Conservation (phyloP, 2,329 filamentous ascomycete genomes). For the Metarhizium brunneum region DNA sequence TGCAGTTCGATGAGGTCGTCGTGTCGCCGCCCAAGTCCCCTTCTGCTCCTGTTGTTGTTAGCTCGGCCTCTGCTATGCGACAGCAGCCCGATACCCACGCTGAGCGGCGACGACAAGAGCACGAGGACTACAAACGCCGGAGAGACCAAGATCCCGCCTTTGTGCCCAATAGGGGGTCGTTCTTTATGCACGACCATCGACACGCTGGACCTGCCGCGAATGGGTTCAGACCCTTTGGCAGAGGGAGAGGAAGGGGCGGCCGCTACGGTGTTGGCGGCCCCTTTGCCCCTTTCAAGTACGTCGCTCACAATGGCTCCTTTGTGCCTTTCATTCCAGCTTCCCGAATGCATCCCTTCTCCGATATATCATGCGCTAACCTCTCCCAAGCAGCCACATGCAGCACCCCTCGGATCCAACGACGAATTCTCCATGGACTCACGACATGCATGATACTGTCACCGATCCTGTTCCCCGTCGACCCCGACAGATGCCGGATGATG, state of each 20-base stretch:
- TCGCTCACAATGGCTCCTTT: conserved; percentile 10
- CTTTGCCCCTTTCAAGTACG: conserved; percentile 57
- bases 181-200: conserved; percentile 95
- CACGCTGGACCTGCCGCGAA: conserved; percentile 69
- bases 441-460: conserved; percentile 73
- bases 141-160: conserved; percentile 85
- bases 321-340: background rate
- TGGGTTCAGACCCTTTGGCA: conserved; percentile 63
- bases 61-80: conserved; percentile 38
- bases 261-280: conserved; percentile 50
- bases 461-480: conserved; percentile 34
- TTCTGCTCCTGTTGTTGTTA: conserved; percentile 43
- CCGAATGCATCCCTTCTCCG: background rate
- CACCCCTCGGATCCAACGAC: conserved; percentile 51
- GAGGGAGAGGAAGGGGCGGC: conserved; percentile 54
- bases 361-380: conserved; percentile 19
- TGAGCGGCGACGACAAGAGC: conserved; percentile 71
- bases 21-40: conserved; percentile 30
- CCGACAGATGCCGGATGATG: conserved; percentile 32
- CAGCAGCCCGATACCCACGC: conserved; percentile 47
- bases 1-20: conserved; percentile 36
- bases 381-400: conserved; percentile 25
- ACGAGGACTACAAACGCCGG: conserved; percentile 84
- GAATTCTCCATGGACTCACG: conserved; percentile 79
- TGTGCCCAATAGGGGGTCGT: conserved; percentile 86